A percentile compares a stretch with the other conserved stretches of the same genome.
These are phyloP conservation scores for Trichoderma citrinoviride DNA, from an alignment of 2,329 filamentous ascomycete genomes.

Conservation along the genomic window DNA sequence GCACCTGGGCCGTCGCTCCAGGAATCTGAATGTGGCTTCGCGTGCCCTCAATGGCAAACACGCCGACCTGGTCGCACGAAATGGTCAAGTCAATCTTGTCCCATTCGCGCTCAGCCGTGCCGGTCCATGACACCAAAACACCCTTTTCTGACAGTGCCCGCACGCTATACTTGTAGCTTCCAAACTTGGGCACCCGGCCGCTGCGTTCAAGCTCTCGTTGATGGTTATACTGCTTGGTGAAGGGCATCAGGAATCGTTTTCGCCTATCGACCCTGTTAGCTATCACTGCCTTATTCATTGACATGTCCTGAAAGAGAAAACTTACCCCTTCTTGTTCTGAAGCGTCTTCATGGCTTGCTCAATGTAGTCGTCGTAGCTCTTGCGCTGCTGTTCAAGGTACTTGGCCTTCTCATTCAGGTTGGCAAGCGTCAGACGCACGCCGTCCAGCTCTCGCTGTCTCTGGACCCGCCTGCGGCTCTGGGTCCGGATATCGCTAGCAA, in stretches of 20 bases:
- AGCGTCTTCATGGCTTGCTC: conserved; percentile 97
- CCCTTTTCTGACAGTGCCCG: conserved; percentile 88
- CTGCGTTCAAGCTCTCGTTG: conserved; percentile 91
- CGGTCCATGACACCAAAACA: conserved; percentile 87
- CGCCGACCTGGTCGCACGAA: conserved; percentile 86
- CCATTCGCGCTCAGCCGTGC: conserved; percentile 79
- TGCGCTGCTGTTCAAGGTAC: conserved; percentile 91
- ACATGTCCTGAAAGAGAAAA: conserved; percentile 13
- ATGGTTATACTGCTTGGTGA: conserved; percentile 98
- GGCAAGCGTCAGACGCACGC: conserved; percentile 69
- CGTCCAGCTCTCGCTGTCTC: conserved; percentile 85
- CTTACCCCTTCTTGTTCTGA: conserved; percentile 89
- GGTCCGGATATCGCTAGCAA: conserved; percentile 92
- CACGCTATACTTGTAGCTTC: conserved; percentile 95
- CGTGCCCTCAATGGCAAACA: conserved; percentile 89
- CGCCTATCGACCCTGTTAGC: conserved; percentile 52
- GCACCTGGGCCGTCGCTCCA: conserved; percentile 81
- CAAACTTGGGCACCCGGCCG: conserved; percentile 93
- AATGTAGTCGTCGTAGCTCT: conserved; percentile 98
- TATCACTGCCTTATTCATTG: not conserved
- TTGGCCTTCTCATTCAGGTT: conserved; percentile 82
- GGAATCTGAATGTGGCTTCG: conserved; percentile 94
- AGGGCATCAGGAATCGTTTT: conserved; percentile 90
- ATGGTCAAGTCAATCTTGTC: conserved; percentile 93
- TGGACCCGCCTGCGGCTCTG: conserved; percentile 94